Conservation (phyloP, 148 eudicot species). For the Amaranthus hypochondriacus region DNA sequence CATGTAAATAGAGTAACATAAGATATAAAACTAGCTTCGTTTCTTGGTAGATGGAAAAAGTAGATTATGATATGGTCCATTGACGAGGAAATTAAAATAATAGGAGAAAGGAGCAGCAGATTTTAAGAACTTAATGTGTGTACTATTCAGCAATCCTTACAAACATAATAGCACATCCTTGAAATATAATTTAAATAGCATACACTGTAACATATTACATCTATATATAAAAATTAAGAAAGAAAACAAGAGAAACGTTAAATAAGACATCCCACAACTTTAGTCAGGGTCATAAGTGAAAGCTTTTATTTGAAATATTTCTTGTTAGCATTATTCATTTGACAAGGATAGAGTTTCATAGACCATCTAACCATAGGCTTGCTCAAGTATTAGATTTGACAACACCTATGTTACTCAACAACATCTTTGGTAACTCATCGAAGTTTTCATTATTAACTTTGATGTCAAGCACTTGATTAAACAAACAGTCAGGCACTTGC, state of each 20-base stretch:
- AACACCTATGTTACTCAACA: neutral
- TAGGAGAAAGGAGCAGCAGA: neutral
- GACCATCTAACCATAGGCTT: neutral
- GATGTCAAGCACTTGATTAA: too few relatives aligned
- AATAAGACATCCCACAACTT: too few relatives aligned
- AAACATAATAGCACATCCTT: neutral
- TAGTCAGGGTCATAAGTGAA: too few relatives aligned
- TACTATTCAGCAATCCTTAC: neutral
- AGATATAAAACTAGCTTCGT: neutral
- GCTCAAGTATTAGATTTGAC: neutral
- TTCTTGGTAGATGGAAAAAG: neutral
- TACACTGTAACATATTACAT: neutral
- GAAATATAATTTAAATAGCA: neutral
- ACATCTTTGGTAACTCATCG: neutral
- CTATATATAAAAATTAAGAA: neutral
- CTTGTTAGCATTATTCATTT: too few relatives aligned
- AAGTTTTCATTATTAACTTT: neutral
- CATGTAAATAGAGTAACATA: conserved; percentile 8
- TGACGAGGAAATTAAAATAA: neutral
- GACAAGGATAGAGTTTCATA: too few relatives aligned
- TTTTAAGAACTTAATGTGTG: neutral
- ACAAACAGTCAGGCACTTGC: too few relatives aligned
- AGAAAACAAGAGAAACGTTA: too few relatives aligned
- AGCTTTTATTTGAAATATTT: too few relatives aligned
- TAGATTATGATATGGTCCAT: neutral